These are phyloP conservation scores for Claviceps sp. DNA, from an alignment of 2,329 filamentous ascomycete genomes.

Conservation along the genomic window DNA sequence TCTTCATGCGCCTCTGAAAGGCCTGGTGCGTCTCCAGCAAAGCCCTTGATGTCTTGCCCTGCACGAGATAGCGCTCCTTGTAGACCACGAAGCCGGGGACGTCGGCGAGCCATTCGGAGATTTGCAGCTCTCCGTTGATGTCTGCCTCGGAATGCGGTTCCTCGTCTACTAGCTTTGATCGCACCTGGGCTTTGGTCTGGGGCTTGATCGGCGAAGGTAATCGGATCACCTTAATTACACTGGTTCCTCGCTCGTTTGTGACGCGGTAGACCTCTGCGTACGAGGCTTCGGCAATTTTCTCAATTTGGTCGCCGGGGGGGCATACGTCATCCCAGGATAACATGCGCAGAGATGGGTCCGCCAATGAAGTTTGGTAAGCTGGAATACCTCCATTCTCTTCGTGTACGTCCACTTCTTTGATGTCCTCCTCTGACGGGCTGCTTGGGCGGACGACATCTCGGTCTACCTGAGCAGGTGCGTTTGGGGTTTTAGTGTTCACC, in stretches of 20 bases:
- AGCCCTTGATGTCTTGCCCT: constrained; percentile 38
- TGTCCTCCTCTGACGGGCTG: neutral
- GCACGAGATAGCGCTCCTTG: constrained; percentile 48
- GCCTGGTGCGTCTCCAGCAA: constrained; percentile 46
- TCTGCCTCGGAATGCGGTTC: constrained; percentile 41
- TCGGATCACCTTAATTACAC: constrained; percentile 52
- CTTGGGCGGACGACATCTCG: neutral
- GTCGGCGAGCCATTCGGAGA: constrained; percentile 50
- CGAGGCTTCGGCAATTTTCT: constrained; percentile 54
- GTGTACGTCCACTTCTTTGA: too few relatives aligned
- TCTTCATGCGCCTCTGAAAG: constrained; percentile 40
- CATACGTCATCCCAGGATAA: constrained; percentile 47
- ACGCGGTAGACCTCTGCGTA: constrained; percentile 54
- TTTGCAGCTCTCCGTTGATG: constrained; percentile 44
- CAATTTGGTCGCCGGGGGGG: constrained; percentile 36
- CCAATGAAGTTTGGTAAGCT: neutral
- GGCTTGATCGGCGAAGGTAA: constrained; percentile 43
- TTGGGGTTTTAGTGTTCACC: too few relatives aligned
- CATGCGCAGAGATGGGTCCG: constrained; percentile 22
- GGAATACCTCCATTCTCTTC: constrained; percentile 6
- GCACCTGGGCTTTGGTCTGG: constrained; percentile 42
- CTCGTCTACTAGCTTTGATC: constrained; percentile 42
- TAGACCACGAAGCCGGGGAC: constrained; percentile 53
- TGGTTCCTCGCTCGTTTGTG: constrained; percentile 43
- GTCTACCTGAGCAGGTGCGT: too few relatives aligned